Evolutionary conservation across 208 protist species (phyloP).

Genomic region (Wallacemonas rigidus): DNA sequence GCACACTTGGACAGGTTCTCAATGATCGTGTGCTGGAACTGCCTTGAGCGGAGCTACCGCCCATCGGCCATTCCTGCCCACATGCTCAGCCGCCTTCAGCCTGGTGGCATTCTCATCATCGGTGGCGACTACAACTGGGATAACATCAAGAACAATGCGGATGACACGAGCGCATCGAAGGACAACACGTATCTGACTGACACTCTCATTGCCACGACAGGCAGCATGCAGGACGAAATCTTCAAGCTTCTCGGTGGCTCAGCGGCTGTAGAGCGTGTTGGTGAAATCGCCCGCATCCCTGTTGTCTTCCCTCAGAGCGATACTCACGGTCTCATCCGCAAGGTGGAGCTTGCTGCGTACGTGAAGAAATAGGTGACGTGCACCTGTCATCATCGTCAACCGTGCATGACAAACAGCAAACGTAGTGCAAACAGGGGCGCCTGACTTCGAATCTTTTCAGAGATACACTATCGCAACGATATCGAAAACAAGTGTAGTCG

Average conservation of each 20-base stretch:
- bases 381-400: too few species aligned
- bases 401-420: too few species aligned
- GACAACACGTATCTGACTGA: slow-evolving; percentile 59
- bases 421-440: too few species aligned
- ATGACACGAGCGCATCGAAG: slow-evolving; percentile 12
- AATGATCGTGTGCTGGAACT: slow-evolving; percentile 89
- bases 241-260: slow-evolving; percentile 68
- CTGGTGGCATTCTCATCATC: slow-evolving; percentile 78
- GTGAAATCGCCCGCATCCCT: slow-evolving; percentile 47
- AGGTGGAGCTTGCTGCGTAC: slow-evolving; percentile 61
- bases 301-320: slow-evolving; percentile 65
- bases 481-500: too few species aligned
- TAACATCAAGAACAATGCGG: slow-evolving; percentile 41
- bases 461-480: too few species aligned
- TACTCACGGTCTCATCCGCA: slow-evolving; percentile 35
- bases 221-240: slow-evolving; percentile 46
- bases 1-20: slow-evolving; percentile 76
- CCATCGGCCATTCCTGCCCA: slow-evolving; percentile 74
- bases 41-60: slow-evolving; percentile 80
- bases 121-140: slow-evolving; percentile 65
- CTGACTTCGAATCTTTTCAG: too few species aligned
- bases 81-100: slow-evolving; percentile 58
- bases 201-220: slow-evolving; percentile 25
- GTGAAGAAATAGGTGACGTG: slow-evolving; percentile 53
- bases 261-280: slow-evolving; percentile 61